Evolutionary conservation across 768 basidiomycete species (phyloP).

Genomic region (Bullera alba): DNA sequence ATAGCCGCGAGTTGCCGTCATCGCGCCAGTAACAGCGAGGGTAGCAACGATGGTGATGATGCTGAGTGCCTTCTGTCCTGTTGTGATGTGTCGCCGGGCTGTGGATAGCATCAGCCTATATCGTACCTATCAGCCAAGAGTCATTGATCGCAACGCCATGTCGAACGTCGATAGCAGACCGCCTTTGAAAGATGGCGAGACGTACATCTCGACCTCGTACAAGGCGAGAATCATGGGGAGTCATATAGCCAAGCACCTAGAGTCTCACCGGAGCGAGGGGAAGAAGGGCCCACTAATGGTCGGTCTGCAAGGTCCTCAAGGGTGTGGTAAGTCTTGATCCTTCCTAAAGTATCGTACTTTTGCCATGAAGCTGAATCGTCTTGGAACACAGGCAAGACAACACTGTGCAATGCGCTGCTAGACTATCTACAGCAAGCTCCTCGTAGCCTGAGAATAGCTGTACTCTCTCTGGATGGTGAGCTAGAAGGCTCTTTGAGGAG

Average conservation of each 20-base stretch:
- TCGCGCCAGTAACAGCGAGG: no score
- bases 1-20: no score
- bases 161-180: no score
- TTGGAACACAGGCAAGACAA: constrained; percentile 60
- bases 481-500: constrained; percentile 48
- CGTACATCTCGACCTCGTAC: constrained; percentile 24
- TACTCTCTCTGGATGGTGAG: constrained; percentile 45
- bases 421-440: constrained; percentile 40
- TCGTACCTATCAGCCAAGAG: no score
- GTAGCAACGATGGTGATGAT: no score
- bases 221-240: constrained; percentile 29
- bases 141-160: no score
- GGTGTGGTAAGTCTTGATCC: constrained; percentile 53
- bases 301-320: constrained; percentile 87
- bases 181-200: constrained; percentile 14
- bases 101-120: no score
- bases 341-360: background rate
- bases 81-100: no score
- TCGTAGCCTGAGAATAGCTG: constrained; percentile 25
- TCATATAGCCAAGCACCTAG: constrained; percentile 21
- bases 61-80: no score
- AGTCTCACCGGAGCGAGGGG: constrained; percentile 9
- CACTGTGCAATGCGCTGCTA: constrained; percentile 59
- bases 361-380: no score
- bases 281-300: constrained; percentile 61